phyloP scores from a whole-genome alignment of 139 green algal genomes.

The Picocystis salinarum region DNA sequence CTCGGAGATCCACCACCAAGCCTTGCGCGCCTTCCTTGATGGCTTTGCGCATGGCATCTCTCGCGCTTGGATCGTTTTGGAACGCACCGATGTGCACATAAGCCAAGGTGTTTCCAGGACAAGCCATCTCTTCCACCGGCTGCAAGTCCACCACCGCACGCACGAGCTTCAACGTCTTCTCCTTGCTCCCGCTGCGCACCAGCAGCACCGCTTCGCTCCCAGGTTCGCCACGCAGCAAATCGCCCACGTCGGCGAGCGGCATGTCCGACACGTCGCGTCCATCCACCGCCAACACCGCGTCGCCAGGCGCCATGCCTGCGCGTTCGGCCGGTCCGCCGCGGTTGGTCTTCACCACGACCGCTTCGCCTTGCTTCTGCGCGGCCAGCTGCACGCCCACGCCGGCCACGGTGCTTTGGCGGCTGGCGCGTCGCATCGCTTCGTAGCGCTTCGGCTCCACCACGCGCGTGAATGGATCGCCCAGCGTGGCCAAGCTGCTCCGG shows the following conservation, averaged over 20 bases:
- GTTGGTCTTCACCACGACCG: conserved; percentile 52
- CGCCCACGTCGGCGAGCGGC: conserved; percentile 66
- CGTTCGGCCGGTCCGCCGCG: conserved; percentile 61
- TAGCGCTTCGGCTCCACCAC: conserved; percentile 70
- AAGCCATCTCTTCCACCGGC: not conserved
- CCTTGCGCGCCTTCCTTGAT: conserved; percentile 17
- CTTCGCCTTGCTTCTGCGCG: conserved; percentile 9
- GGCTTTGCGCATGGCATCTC: conserved; percentile 3
- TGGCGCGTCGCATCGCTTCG: conserved; percentile 27
- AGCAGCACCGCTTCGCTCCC: too few species aligned
- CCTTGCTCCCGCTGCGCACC: too few species aligned
- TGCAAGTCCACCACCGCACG: not conserved
- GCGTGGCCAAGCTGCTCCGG: conserved; percentile 41
- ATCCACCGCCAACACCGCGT: conserved; percentile 64
- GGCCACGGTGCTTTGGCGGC: conserved; percentile 29
- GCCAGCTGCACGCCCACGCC: conserved; percentile 57
- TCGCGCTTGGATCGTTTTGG: conserved; percentile 2
- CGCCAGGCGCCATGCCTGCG: conserved; percentile 55
- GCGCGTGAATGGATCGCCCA: conserved; percentile 90
- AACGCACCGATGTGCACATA: not conserved
- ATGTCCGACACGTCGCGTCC: conserved; percentile 34
- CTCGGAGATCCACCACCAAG: conserved; percentile 77
- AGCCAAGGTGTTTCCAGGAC: not conserved
- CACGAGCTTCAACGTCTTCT: too few species aligned
- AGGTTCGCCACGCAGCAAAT: conserved; percentile 24